phyloP scores from a whole-genome alignment of 345 rosid species.

The Moricandia moricandioides region DNA sequence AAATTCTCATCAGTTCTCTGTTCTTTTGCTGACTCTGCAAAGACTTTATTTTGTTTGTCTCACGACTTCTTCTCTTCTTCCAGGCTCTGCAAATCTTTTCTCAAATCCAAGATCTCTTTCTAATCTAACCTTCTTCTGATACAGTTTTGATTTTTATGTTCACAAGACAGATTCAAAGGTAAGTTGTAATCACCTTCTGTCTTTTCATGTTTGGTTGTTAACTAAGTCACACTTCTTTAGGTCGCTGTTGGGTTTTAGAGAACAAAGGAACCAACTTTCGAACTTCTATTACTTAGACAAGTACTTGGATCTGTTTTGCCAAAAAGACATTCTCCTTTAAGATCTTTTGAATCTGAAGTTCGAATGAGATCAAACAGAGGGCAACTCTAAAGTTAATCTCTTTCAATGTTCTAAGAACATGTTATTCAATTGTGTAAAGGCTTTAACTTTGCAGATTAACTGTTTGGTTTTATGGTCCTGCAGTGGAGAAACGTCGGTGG shows the following conservation, averaged over 20 bases:
- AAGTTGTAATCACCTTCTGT: slow-evolving; percentile 9
- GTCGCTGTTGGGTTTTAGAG: background rate
- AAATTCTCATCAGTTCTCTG: background rate
- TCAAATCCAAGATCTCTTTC: slow-evolving; percentile 8
- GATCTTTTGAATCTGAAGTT: slow-evolving; percentile 5
- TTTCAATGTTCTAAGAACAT: slow-evolving; percentile 7
- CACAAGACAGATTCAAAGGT: slow-evolving; percentile 21
- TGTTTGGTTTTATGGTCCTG: slow-evolving; percentile 26
- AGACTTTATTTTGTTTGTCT: slow-evolving; percentile 17
- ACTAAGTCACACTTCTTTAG: background rate
- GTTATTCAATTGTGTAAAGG: background rate
- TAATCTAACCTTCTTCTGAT: background rate
- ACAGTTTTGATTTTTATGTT: slow-evolving; percentile 13
- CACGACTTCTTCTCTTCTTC: slow-evolving; percentile 30
- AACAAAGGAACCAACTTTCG: slow-evolving; percentile 2
- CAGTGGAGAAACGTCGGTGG: slow-evolving; percentile 28
- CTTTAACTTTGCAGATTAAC: background rate
- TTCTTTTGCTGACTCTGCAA: slow-evolving; percentile 24
- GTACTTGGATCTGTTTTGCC: background rate
- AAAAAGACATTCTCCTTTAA: background rate
- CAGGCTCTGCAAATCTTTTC: background rate
- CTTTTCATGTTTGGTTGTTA: background rate
- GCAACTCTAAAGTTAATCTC: background rate
- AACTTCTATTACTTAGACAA: slow-evolving; percentile 4
- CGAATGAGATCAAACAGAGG: background rate